Evolutionary conservation across 306 rosid species (phyloP).

Genomic region (Prunus fruticosa): DNA sequence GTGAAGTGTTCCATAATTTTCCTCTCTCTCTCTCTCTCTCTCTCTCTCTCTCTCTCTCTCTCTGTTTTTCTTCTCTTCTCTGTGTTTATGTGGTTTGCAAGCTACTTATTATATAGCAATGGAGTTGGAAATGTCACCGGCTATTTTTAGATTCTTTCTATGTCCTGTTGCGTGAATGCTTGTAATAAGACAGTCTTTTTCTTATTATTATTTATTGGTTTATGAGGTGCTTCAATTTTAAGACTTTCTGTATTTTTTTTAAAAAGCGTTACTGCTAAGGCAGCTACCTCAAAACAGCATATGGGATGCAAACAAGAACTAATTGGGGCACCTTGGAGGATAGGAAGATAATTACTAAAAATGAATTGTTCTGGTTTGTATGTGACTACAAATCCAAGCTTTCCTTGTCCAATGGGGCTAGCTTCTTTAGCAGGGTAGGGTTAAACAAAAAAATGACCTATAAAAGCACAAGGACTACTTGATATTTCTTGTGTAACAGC

Average conservation of each 20-base stretch:
- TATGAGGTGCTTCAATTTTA: background rate
- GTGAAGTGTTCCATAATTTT: slow-evolving; percentile 43
- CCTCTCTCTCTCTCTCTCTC: background rate
- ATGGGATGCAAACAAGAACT: too few relatives aligned
- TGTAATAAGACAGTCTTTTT: background rate
- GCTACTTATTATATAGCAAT: background rate
- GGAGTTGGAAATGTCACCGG: background rate
- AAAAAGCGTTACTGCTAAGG: too few relatives aligned
- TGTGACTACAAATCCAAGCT: background rate
- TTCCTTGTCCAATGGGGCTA: background rate
- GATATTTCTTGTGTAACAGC: background rate
- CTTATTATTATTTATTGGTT: background rate
- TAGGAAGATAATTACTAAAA: too few relatives aligned
- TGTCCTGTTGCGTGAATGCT: background rate
- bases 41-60: background rate
- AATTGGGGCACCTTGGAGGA: too few relatives aligned
- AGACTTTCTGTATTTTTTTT: too few relatives aligned
- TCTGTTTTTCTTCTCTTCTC: background rate
- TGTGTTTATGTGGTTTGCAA: background rate
- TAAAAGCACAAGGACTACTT: background rate
- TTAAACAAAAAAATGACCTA: background rate
- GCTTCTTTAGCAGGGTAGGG: background rate
- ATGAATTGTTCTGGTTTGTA: too few relatives aligned
- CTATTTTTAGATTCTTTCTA: background rate
- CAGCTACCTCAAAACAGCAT: too few relatives aligned